Evolutionary conservation across 208 protist species (phyloP).

Genomic region (Angomonas ambiguus): DNA sequence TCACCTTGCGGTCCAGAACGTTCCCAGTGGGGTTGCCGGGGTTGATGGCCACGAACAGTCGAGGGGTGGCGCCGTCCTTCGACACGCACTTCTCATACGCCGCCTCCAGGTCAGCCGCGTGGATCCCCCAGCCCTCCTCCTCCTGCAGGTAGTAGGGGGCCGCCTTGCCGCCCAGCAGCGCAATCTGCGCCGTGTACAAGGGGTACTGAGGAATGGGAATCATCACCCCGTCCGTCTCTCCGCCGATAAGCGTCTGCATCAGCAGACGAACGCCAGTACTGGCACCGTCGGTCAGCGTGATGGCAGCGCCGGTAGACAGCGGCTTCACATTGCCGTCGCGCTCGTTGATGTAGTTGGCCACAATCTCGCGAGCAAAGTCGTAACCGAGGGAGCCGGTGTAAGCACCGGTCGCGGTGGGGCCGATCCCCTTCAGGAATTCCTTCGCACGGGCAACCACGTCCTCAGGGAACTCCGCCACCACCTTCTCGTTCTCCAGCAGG

Average conservation of each 20-base stretch:
- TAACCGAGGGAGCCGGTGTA: conserved; percentile 96
- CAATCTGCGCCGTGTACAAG: conserved; percentile 98
- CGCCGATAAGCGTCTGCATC: conserved; percentile 79
- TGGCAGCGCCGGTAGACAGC: conserved; percentile 29
- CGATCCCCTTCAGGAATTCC: conserved; percentile 59
- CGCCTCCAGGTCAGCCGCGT: conserved; percentile 31
- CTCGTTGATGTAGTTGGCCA: conserved; percentile 93
- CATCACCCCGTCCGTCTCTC: conserved; percentile 80
- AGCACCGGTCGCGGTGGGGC: conserved; percentile 78
- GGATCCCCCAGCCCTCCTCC: conserved; percentile 88
- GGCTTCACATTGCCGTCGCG: conserved; percentile 83
- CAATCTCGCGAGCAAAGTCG: conserved; percentile 72
- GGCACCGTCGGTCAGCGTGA: conserved; percentile 97
- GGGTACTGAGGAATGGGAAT: conserved; percentile 99
- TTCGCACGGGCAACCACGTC: conserved; percentile 91
- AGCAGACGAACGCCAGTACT: conserved; percentile 88
- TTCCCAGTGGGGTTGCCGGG: conserved; percentile 98
- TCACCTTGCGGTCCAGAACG: conserved; percentile 67
- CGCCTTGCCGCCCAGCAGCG: conserved; percentile 86
- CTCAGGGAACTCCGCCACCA: conserved; percentile 55
- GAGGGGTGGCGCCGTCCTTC: conserved; percentile 70
- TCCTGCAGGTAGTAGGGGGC: conserved; percentile 95
- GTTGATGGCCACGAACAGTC: conserved; percentile 98
- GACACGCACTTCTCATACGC: conserved; percentile 49
- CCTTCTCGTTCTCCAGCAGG: conserved; percentile 47